Conservation (phyloP, 306 rosid genomes). For the Quercus gilva region DNA sequence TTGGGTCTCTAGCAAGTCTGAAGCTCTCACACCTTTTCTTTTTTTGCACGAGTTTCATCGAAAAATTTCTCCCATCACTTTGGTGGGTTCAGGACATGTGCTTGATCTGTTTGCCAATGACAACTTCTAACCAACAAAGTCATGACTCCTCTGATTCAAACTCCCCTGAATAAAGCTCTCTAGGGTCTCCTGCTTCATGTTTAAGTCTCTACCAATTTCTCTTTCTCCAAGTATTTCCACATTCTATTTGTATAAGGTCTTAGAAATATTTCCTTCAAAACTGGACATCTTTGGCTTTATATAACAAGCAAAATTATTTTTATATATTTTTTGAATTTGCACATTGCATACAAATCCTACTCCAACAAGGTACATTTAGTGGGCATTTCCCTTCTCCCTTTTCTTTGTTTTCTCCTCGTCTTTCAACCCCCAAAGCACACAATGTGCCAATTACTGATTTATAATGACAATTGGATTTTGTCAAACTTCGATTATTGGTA, state of each 20-base stretch:
- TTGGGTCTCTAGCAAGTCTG: not conserved
- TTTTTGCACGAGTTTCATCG: not conserved
- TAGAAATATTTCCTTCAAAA: not conserved
- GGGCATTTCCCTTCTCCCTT: not conserved
- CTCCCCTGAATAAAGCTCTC: not conserved
- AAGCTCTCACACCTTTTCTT: not conserved
- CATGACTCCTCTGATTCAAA: too few relatives aligned
- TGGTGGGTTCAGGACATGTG: not conserved
- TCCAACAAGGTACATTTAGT: not conserved
- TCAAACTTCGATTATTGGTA: too few relatives aligned
- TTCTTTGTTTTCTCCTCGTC: not conserved
- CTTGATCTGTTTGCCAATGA: not conserved
- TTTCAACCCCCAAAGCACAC: too few relatives aligned
- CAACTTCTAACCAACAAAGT: too few relatives aligned
- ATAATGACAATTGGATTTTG: not conserved
- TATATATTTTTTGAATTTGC: not conserved
- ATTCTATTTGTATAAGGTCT: not conserved
- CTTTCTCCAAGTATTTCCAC: not conserved
- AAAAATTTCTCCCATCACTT: not conserved
- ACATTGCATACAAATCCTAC: not conserved
- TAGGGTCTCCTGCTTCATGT: too few relatives aligned
- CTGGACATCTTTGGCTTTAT: not conserved
- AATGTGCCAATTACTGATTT: too few relatives aligned
- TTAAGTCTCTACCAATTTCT: not conserved
- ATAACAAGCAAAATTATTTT: not conserved